Conservation (phyloP, 495 filamentous ascomycete genomes). For the Podospora fimiseda region DNA sequence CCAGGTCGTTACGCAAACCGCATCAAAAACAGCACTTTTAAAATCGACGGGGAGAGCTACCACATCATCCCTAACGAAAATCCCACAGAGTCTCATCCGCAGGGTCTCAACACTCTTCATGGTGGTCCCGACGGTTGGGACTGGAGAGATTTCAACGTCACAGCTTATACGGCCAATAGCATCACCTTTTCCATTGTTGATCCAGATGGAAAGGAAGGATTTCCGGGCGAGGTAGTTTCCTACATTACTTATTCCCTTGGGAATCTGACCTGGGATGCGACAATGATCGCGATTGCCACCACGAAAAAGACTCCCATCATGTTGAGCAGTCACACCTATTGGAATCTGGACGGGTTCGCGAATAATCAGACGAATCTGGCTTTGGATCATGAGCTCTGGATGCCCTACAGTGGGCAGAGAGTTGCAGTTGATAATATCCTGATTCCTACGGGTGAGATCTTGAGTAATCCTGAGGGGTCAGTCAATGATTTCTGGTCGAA, state of each 20-base stretch:
- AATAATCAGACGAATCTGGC: constrained; percentile 53
- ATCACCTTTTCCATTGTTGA: constrained; percentile 80
- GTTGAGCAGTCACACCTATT: constrained; percentile 66
- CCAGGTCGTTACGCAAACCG: constrained; percentile 80
- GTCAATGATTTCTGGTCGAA: constrained; percentile 68
- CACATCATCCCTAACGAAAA: constrained; percentile 69
- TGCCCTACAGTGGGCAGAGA: constrained; percentile 65
- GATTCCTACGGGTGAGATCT: constrained; percentile 71
- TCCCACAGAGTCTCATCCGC: constrained; percentile 35
- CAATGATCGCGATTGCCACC: constrained; percentile 48
- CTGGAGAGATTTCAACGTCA: constrained; percentile 71
- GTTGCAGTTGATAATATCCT: constrained; percentile 68
- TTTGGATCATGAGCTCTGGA: constrained; percentile 65
- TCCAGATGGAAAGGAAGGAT: constrained; percentile 61
- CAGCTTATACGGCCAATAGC: constrained; percentile 55
- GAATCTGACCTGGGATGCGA: constrained; percentile 47
- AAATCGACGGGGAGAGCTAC: constrained; percentile 58
- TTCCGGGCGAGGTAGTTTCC: constrained; percentile 73
- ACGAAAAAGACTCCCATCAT: constrained; percentile 61
- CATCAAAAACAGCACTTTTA: constrained; percentile 79
- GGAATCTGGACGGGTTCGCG: constrained; percentile 79
- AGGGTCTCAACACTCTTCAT: constrained; percentile 66
- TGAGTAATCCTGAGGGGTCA: constrained; percentile 51
- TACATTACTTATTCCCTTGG: constrained; percentile 65
- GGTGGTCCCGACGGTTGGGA: constrained; percentile 80